Base-by-base conservation (phyloP, 1,139 yeast species). In the Yamadazyma blattariae region DNA sequence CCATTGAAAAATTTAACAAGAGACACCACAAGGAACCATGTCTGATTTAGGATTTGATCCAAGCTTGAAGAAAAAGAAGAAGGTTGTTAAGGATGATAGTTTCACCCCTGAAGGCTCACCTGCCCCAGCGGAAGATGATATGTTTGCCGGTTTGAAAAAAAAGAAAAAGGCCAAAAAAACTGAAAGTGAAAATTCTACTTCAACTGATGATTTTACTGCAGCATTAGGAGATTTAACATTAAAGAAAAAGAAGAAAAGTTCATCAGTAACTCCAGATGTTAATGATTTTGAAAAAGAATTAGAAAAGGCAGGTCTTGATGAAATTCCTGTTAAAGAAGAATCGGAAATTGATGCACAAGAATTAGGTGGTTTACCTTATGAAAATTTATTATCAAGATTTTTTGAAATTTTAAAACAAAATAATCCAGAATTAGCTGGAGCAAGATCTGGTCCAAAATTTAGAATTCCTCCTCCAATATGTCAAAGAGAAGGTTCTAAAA, bases 341-440 rank as follows among this genome's bases (percentile, higher is more conserved):
- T 25, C 32, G 18, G 23, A 33, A 9, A 37, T 35, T 9, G 38
- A 46, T 5, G 46, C 47, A 30, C 51, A 50, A 42, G 50, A 50
- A 37, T 46, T 43, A 39, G 39, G 52, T 25, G 64, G 55, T 25
- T 70, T 88, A 48, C 79, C 94, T 42, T 92, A 90, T 64, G 81
- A 81, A 43, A 78, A 75, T 34, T 77, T 92, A 47, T 75, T 92
- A 52, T 74, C 83, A 38, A 79, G 97, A 59, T 90, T 94, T 59
- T 92, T 89, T 70, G 67, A 71, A 38, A 82, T 90, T 46, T 77
- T 94, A 54, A 88, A 87, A 55, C 83, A 86, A 49, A 90, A 92
- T 68, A 94, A 92, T 68, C 99, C 99, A 41, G 98, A 92, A 61
- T 77, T 94, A 56, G 98, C 97, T 33, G 97, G 97, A 51, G 97